Evolutionary conservation across 2,329 filamentous ascomycete species (phyloP), one percentile per base, ranked within the genome.

Genomic region (Cercospora zeina): DNA sequence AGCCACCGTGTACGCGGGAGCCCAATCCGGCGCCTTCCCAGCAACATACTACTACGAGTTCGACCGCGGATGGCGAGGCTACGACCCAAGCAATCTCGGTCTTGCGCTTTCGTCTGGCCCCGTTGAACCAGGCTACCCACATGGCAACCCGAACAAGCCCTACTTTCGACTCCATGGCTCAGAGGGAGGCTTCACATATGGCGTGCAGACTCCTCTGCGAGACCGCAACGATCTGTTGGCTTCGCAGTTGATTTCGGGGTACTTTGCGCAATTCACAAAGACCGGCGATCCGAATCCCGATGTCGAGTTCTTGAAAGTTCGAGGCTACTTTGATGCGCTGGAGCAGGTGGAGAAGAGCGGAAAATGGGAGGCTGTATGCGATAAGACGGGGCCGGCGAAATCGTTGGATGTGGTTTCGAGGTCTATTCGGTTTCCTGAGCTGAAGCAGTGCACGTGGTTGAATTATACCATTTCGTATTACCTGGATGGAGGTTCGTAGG

Each of bases 31-130:
- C 2, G 78, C 80, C 0, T 82, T 86, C 68, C 71, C 77, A 30
- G 73, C 76, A 4, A 76, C 84, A 0, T 87, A 83, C 70, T 86
- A 81, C 70, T 87, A 87, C 73, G 82, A 86, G 70, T 83, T 87
- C 67, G 82, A 85, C 63, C 80, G 85, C 49, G 82, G 81, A 0
- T 84, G 83, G 67, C 78, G 51, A 54, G 81, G 79, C 1, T 80
- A 80, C 54, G 81, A 81, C 36, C 85, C 83, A 33, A 85, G 86
- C 53, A 75, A 78, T 19, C 77, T 82, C 2, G 81, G 82, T 47
- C 78, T 80, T 42, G 72, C 69, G 61, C 57, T 72, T 6, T 65
- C 65, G 2, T 55, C 51, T n/a, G 71, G 70, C 10, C 71, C 78
- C 66, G 63, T 77, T 70, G 66, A 72, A 53, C 65, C 80, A 59